phyloP scores from a whole-genome alignment of 2,329 filamentous ascomycete genomes.

The Colletotrichum shisoi region DNA sequence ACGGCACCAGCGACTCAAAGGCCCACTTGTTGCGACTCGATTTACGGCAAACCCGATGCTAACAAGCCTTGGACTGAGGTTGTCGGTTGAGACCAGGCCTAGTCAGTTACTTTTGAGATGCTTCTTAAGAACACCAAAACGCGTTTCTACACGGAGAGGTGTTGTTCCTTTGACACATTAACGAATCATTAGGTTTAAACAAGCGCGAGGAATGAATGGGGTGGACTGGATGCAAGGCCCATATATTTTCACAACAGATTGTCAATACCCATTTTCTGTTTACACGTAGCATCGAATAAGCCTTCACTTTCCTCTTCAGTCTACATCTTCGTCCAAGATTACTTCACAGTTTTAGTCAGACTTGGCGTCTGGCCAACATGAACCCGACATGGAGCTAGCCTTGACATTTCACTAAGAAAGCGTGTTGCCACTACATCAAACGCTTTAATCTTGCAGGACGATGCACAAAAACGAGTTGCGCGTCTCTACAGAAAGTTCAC shows the following conservation, averaged over 20 bases:
- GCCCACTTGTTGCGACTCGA: constrained; percentile 49
- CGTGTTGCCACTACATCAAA: not conserved
- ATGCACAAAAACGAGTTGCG: not conserved
- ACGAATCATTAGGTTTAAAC: not conserved
- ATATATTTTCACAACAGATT: not conserved
- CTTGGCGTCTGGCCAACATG: too few relatives aligned
- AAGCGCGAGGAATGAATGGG: not conserved
- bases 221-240: not conserved
- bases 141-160: constrained; percentile 19
- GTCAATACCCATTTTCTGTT: not conserved
- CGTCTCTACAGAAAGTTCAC: not conserved
- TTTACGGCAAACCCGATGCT: constrained; percentile 52
- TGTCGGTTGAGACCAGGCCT: constrained; percentile 54
- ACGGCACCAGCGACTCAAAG: constrained; percentile 51
- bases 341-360: too few relatives aligned
- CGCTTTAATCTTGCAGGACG: too few relatives aligned
- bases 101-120: constrained; percentile 40
- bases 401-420: too few relatives aligned
- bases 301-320: too few relatives aligned
- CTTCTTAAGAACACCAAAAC: constrained; percentile 41
- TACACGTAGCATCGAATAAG: not conserved
- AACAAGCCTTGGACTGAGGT: constrained; percentile 61
- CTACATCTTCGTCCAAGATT: too few relatives aligned
- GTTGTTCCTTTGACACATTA: not conserved
- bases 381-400: too few relatives aligned